A percentile compares a stretch with the other conserved stretches of the same genome.
Conservation (phyloP, 805 yeast species). For the Priceomyces castillae region DNA sequence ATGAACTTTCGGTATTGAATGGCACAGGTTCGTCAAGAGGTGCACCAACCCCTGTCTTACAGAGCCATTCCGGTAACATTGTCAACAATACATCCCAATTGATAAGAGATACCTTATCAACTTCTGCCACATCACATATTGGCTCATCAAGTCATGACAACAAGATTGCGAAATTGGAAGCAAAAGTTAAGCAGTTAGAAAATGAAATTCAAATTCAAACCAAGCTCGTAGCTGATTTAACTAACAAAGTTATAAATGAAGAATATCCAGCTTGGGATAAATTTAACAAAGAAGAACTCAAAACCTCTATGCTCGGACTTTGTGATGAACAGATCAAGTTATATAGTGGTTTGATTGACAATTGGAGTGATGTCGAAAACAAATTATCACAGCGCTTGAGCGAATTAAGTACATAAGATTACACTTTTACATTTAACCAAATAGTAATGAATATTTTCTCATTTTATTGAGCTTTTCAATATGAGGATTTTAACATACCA, state of each 20-base stretch:
- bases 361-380: slow-evolving; percentile 62
- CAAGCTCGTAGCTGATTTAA: slow-evolving; percentile 44
- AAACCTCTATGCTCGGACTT: slow-evolving; percentile 63
- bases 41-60: slow-evolving; percentile 30
- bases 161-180: slow-evolving; percentile 43
- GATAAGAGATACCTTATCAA: slow-evolving; percentile 49
- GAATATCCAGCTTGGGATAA: slow-evolving; percentile 70
- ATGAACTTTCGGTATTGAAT: slow-evolving; percentile 48
- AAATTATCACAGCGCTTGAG: slow-evolving; percentile 25
- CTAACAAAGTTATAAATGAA: slow-evolving; percentile 43
- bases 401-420: slow-evolving; percentile 13
- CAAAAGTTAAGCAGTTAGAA: slow-evolving; percentile 43
- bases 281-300: slow-evolving; percentile 75
- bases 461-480: not conserved
- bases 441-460: not conserved
- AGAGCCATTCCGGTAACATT: slow-evolving; percentile 27
- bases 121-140: slow-evolving; percentile 43
- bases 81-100: slow-evolving; percentile 43
- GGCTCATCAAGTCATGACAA: slow-evolving; percentile 42
- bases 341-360: slow-evolving; percentile 62
- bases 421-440: not conserved
- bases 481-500: not conserved
- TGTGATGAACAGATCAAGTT: slow-evolving; percentile 76
- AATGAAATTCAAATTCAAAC: slow-evolving; percentile 44
- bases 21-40: slow-evolving; percentile 10